A percentile compares a stretch with the other conserved stretches of the same genome.
These are phyloP conservation scores for Vitis hybrid DNA, from an alignment of 177 flowering plant species.

Conservation along the genomic window DNA sequence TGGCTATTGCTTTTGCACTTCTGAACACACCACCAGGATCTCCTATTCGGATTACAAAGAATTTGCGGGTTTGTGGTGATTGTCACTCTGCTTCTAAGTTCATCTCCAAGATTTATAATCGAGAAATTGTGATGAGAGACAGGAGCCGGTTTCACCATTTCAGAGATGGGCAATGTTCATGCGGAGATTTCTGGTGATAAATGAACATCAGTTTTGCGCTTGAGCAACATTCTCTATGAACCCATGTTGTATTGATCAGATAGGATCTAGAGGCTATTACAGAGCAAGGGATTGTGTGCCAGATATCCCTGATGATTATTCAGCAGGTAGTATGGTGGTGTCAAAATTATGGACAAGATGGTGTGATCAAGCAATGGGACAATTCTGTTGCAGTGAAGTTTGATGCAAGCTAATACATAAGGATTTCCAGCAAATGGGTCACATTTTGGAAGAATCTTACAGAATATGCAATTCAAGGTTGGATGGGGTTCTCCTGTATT, in stretches of 20 bases:
- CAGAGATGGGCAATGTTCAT: constrained; percentile 56
- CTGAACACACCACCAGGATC: constrained; percentile 58
- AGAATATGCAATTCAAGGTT: not conserved
- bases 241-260: too few relatives aligned
- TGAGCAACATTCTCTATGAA: not conserved
- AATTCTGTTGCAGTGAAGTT: not conserved
- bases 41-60: constrained; percentile 61
- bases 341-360: not conserved
- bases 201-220: not conserved
- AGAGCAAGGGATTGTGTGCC: too few relatives aligned
- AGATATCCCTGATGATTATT: too few relatives aligned
- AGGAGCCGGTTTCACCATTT: constrained; percentile 67
- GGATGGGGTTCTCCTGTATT: not conserved
- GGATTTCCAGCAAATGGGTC: not conserved
- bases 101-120: constrained; percentile 55
- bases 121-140: constrained; percentile 66
- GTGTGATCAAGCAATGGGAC: not conserved
- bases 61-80: constrained; percentile 68
- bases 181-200: constrained; percentile 64
- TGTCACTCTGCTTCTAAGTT: constrained; percentile 72
- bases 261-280: too few relatives aligned
- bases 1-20: constrained; percentile 75
- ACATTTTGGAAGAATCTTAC: not conserved
- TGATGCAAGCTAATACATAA: not conserved
- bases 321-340: too few relatives aligned